Percentiles rank a stretch among this genome's conserved stretches.
Evolutionary conservation across 306 rosid genomes (phyloP).

Genomic region (Quercus robur): DNA sequence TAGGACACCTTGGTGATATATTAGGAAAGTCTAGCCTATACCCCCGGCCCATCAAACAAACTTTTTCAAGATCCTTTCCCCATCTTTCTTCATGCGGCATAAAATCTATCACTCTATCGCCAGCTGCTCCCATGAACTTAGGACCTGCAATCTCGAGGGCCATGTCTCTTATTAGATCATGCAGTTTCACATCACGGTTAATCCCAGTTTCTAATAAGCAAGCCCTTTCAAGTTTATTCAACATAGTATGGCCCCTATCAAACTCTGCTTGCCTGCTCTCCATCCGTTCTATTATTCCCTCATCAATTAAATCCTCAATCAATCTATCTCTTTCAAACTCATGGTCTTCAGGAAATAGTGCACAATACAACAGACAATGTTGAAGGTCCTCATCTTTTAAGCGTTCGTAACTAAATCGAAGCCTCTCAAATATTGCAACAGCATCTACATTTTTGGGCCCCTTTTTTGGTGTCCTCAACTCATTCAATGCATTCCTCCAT

Average conservation of each 20-base stretch:
- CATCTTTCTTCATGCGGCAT: too few species aligned
- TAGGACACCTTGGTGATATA: too few species aligned
- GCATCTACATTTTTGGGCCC: conserved; percentile 18
- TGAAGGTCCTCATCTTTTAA: background rate
- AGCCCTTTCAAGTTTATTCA: conserved; percentile 1
- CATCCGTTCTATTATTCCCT: conserved; percentile 21
- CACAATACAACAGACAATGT: conserved; percentile 16
- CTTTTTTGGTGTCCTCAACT: background rate
- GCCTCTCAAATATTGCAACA: conserved; percentile 2
- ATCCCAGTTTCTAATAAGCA: conserved; percentile 1
- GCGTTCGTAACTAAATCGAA: conserved; percentile 19
- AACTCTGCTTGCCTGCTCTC: conserved; percentile 16
- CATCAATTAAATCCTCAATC: conserved; percentile 22
- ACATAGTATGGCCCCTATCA: conserved; percentile 22
- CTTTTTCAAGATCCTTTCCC: too few species aligned
- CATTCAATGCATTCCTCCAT: conserved; percentile 15
- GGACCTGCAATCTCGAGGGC: background rate
- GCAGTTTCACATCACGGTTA: conserved; percentile 1
- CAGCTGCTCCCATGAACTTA: too few species aligned
- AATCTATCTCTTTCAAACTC: conserved; percentile 20
- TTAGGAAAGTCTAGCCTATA: too few species aligned
- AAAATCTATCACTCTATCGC: too few species aligned
- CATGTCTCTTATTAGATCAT: conserved; percentile 10
- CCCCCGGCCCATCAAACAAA: too few species aligned
- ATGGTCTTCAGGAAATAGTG: conserved; percentile 27